These are phyloP conservation scores for Tilletiaria anomala DNA, from an alignment of 1,284 basidiomycete genomes.

Conservation along the genomic window DNA sequence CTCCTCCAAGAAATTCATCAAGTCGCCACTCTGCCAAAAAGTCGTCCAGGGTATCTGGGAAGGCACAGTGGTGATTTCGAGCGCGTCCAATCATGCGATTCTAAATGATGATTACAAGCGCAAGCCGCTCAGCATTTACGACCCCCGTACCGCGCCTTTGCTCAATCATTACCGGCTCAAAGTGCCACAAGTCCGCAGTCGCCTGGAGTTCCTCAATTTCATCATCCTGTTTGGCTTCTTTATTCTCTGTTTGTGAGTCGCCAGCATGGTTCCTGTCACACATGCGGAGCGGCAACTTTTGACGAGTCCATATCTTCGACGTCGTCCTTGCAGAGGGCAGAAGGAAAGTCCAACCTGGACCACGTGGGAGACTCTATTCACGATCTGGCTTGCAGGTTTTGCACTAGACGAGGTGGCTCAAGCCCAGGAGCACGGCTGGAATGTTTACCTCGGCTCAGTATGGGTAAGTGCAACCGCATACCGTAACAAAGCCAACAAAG, in stretches of 20 bases:
- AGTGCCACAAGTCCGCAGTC: constrained; percentile 75
- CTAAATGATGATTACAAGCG: constrained; percentile 68
- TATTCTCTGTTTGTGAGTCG: no score
- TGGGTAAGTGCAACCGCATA: no score
- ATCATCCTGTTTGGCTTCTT: constrained; percentile 26
- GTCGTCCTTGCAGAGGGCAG: no score
- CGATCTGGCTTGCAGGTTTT: constrained; percentile 48
- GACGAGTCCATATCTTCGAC: no score
- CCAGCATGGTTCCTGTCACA: no score
- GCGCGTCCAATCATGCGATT: constrained; percentile 22
- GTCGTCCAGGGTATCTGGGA: constrained; percentile 30
- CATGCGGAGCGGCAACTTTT: no score
- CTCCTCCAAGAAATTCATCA: constrained; percentile 29
- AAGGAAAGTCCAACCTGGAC: no score
- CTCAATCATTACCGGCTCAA: constrained; percentile 89
- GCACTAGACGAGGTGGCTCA: constrained; percentile 79
- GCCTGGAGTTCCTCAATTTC: constrained; percentile 71
- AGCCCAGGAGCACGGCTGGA: constrained; percentile 82
- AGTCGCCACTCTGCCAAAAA: constrained; percentile 24
- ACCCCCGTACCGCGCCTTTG: constrained; percentile 76
- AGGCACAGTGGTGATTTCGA: constrained; percentile 21
- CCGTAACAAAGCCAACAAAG: no score
- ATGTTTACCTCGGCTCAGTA: constrained; percentile 47
- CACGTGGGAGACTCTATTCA: constrained; percentile 21
- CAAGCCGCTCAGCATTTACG: constrained; percentile 80